Conservation (phyloP, 2,329 filamentous ascomycete genomes). For the Samsoniella hepiali region DNA sequence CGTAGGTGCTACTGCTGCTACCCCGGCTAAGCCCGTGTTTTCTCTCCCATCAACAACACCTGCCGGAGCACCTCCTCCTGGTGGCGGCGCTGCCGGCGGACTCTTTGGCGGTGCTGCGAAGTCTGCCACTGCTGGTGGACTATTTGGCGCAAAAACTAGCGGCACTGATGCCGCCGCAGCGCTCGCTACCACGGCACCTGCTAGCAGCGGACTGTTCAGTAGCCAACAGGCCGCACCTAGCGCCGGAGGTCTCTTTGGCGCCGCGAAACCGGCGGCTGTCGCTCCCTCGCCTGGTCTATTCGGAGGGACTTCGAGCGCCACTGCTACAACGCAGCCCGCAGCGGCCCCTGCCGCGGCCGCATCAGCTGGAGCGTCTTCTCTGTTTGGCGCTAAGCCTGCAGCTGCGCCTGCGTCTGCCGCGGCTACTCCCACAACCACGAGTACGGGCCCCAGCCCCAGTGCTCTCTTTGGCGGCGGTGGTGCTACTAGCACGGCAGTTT, state of each 20-base stretch:
- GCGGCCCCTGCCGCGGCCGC: constrained; percentile 23
- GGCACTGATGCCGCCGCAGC: constrained; percentile 21
- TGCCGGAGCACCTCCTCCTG: constrained; percentile 51
- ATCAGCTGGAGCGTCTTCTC: constrained; percentile 10
- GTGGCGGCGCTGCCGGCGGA: constrained; percentile 28
- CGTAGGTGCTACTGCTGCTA: constrained; percentile 31
- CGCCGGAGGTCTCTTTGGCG: constrained; percentile 28
- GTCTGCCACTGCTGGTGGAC: constrained; percentile 14
- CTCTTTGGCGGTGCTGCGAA: constrained; percentile 30
- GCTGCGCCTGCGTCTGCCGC: constrained; percentile 25
- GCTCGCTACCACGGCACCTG: constrained; percentile 16
- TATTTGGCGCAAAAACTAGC: constrained; percentile 22
- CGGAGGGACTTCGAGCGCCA: constrained; percentile 28
- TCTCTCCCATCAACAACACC: constrained; percentile 52
- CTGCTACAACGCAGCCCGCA: constrained; percentile 28
- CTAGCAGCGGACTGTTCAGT: constrained; percentile 23
- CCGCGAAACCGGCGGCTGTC: constrained; percentile 25
- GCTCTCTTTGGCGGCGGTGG: constrained; percentile 24
- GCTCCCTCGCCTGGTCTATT: constrained; percentile 30
- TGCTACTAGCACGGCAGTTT: constrained; percentile 25
- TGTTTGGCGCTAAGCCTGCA: constrained; percentile 27
- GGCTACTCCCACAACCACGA: constrained; percentile 23
- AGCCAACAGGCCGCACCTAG: constrained; percentile 18
- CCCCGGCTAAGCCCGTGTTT: constrained; percentile 46
- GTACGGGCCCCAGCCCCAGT: constrained; percentile 21